Base-by-base conservation (phyloP, 768 basidiomycete genomes). In the Leccinum truebloodii region DNA sequence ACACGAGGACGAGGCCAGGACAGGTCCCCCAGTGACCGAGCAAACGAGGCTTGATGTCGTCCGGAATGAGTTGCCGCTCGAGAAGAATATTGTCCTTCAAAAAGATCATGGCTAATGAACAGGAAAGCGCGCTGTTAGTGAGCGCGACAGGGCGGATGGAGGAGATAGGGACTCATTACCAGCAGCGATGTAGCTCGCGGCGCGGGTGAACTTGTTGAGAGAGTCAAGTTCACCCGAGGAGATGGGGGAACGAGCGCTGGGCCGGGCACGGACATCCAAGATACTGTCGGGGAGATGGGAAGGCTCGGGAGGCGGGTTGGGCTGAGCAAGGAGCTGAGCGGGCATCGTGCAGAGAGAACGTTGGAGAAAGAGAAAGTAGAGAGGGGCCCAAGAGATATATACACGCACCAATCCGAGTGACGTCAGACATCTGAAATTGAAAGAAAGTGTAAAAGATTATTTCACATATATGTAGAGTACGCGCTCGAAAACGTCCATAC, bases 41-140 rank as follows among this genome's bases (percentile, higher is more conserved):
- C 26, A 94, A 81, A 67, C 91, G 85, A 46, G 81, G 79, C 76
- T 95, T 95, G 77, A 96, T 87, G 71, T 94, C 82, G 49, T 89
- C 85, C 30, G 81, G 76, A 20, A 77, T 80, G 46, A 91, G 75
- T 30, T 80, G 73, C 35, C 83, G 75, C 60, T 88, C 83, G 34
- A 95, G 75, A 2, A 92, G 80, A 12, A 86, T 82, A 63, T 94
- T 90, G 64, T 82, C 77, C 62, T 83, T 86, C 59, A 96, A 77
- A 77, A 92, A 95, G 63, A 95, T 94, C 89, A 90, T 92, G 1
- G 91, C 91, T 86, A 58, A n/a, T n/a, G n/a, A n/a, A n/a, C n/a
- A 48, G 26, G 57, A 46, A 44, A 2, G 20, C 1, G 14, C 22
- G 14, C 8, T 65, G 58, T 6, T 12, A 46, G 26, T 50, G 22